Evolutionary conservation across 1,139 yeast genomes (phyloP), one percentile per base, ranked within the genome.

Genomic region (Pneumocystis jirovecii): DNA sequence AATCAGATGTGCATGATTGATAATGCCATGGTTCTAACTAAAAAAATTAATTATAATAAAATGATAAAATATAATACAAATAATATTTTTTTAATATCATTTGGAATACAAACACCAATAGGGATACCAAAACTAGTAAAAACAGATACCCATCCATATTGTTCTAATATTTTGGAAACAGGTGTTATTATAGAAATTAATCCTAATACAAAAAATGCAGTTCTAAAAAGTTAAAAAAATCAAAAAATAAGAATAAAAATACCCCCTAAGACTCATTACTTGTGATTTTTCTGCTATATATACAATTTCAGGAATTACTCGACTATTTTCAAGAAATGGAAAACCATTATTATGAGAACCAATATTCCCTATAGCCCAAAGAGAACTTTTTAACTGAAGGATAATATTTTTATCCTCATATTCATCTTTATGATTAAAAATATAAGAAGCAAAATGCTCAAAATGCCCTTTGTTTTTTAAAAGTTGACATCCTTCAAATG

Each of bases 291-390:
- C 76, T 1, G 87, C 82, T 40, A 85, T 77, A 10, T 77, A 74
- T 12, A 83, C 79, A 60, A 86, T 80, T 67, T 83, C 83, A 62
- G 79, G 80, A 6, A 83, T 82, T n/a, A 83, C 77, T 12, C 81
- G 81, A 66, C 83, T 77, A 25, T 86, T 81, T 71, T 86, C 89
- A 62, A 89, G 74, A 59, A 89, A 78, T 61, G 83, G 82, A 34
- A 65, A 68, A 3, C 71, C 73, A n/a, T 67, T 64, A 45, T 64
- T 69, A 62, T 68, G 62, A 10, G 90, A 82, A 1, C 91, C 90
- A 59, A 90, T 85, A 70, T 85, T 85, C 0, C 97, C 97, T 61
- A 89, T 79, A 2, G 95, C 86, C 97, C 97, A 93, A 63, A 91
- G 73, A 63, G 87, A 83, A 19, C 91, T 89, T 72, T 88, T 89